Evolutionary conservation across 1,284 basidiomycete species (phyloP), one percentile per base, ranked within the genome.

Genomic region (Abortiporus biennis): DNA sequence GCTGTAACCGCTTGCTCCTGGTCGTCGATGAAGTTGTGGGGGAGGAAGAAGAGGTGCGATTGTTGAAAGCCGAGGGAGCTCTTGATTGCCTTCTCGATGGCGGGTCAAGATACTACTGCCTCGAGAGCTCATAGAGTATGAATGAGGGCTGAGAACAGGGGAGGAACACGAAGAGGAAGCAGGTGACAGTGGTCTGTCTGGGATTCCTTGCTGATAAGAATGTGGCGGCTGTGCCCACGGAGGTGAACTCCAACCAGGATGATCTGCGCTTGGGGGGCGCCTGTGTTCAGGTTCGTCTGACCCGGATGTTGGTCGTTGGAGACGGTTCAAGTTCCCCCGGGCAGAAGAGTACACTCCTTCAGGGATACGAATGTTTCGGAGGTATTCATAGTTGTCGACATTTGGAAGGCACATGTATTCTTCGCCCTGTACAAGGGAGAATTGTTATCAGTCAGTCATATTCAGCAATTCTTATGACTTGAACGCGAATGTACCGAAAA

Each of bases 371-470:
- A 85, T 66, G 43, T 64, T 71, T 44, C 78, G 74, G 47, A 85
- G 72, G 57, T 82, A 81, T 35, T 82, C 76, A 49, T 82, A 85
- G 53, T 72, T 71, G 49, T 85, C 82, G 43, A 85, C 68, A 16
- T 80, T 72, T 23, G 83, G 82, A 12, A 85, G 68, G 38, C 70
- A 70, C 12, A 68, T 66, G 54, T 83, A 84, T 55, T 85, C 80
- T 49, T 75, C 75, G 16, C 74, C 80, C 81, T 85, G 52, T 44
- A 34, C 36, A 36, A n/a, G n/a, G n/a, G n/a, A n/a, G n/a, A n/a
- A n/a, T n/a, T n/a, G n/a, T n/a, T n/a, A n/a, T n/a, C n/a, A n/a
- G n/a, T n/a, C n/a, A n/a, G n/a, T n/a, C 39, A 39, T 29, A n/a
- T 29, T 43, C 33, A 29, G 40, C 30, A 50, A 25, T 12, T 30